Percentiles rank a stretch among this genome's conserved stretches.
Conservation (phyloP, 2,329 filamentous ascomycete genomes). For the Acrocalymma vagum region DNA sequence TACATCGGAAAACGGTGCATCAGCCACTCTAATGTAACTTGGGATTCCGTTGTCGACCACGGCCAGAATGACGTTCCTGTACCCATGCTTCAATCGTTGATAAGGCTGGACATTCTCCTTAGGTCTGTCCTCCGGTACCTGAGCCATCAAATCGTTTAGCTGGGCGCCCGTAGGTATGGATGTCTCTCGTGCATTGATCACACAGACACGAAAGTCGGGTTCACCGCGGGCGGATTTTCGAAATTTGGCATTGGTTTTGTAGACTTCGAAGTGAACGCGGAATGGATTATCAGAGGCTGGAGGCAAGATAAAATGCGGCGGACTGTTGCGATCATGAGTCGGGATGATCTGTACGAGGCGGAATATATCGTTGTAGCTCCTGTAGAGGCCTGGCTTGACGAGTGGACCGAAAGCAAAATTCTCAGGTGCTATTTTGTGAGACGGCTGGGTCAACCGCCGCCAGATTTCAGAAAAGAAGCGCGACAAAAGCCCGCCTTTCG, state of each 20-base stretch:
- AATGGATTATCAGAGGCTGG: slow-evolving; percentile 63
- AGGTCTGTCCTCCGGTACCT: slow-evolving; percentile 74
- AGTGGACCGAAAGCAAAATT: slow-evolving; percentile 56
- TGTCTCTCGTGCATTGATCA: slow-evolving; percentile 78
- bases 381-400: slow-evolving; percentile 61
- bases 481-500: slow-evolving; percentile 32
- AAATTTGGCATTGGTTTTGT: slow-evolving; percentile 74
- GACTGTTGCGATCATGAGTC: slow-evolving; percentile 67
- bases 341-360: slow-evolving; percentile 77
- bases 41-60: slow-evolving; percentile 90
- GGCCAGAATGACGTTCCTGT: slow-evolving; percentile 83
- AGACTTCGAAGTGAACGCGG: slow-evolving; percentile 80
- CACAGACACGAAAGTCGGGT: slow-evolving; percentile 86
- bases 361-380: slow-evolving; percentile 73
- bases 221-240: slow-evolving; percentile 79
- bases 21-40: slow-evolving; percentile 83
- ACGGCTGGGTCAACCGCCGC: slow-evolving; percentile 35
- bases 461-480: slow-evolving; percentile 47
- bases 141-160: slow-evolving; percentile 74
- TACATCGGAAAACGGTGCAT: slow-evolving; percentile 79
- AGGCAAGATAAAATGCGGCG: slow-evolving; percentile 43
- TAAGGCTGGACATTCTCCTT: slow-evolving; percentile 67
- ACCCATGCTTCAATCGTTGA: slow-evolving; percentile 82
- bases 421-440: slow-evolving; percentile 21
- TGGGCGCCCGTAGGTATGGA: slow-evolving; percentile 77